Evolutionary conservation across 768 basidiomycete species (phyloP), one percentile per base, ranked within the genome.

Genomic region (Mycena olivaceomarginata): DNA sequence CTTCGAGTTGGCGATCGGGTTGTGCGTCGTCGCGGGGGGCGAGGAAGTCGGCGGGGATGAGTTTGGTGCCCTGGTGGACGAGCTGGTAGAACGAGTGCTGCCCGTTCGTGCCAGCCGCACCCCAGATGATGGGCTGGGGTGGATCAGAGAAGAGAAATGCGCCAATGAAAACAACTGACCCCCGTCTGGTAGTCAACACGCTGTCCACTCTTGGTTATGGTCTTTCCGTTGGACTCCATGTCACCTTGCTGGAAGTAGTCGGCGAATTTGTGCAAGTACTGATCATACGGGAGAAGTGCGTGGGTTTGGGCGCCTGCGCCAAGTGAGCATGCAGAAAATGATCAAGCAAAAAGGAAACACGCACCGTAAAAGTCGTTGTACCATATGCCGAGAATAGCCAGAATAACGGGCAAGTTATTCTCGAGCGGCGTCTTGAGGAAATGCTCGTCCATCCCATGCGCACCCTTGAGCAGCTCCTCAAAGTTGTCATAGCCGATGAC

Each of bases 161-260:
- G 12, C 65, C 70, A 53, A 56, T 37, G 22, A 18, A 60, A 10
- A 63, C 37, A 82, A 86, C 95, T 64, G 88, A 97, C 97, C 71
- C 98, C 98, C 70, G 98, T 99, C 89, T 99, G 94, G 87, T 99
- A 99, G 87, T 96, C 87, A 13, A 99, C 98, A 67, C 96, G 95
- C 79, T 96, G 90, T 9, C 98, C 98, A 75, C 92, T 90, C 88
- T 99, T 99, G 80, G 98, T 99, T 77, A 99, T 91, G 71, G 92
- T 96, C 89, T 99, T 99, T 73, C 98, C 98, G 85, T 99, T 99
- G 31, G 97, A 98, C 87, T 99, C 98, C 98, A 99, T 99, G 86
- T 99, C 98, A 62, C 98, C 98, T 91, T 99, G 98, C 86, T 99
- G 98, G 96, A 99, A 99, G 90, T 99, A 99, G 86, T 99, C 98